Evolutionary conservation across 2,329 filamentous ascomycete genomes (phyloP), one percentile per base, ranked within the genome.

Genomic region (Fusarium pininemorale): DNA sequence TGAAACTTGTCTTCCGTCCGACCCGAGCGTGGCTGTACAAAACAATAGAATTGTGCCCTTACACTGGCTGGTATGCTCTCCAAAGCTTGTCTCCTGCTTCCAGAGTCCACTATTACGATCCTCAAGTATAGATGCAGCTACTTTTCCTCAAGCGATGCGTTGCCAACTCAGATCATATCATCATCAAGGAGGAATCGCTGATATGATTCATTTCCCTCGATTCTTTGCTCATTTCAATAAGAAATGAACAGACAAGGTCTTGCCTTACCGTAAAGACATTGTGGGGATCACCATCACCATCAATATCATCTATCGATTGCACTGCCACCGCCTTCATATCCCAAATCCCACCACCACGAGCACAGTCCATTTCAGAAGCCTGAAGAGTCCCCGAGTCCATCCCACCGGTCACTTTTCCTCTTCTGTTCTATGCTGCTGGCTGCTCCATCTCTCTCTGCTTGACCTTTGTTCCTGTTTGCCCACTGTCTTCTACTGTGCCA

Each of bases 21-120:
- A 70, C 50, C 72, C 72, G 72, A 75, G 72, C 30, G 72, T 74
- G 72, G 72, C 72, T 74, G 72, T 75, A 70, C 64, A 62, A 62
- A 64, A 56, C 56, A 69, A 74, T 61, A 37, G 58, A 69, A 62
- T 65, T 65, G 57, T 62, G 41, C 35, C 44, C 26, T 24, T 39
- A 58, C 22, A 50, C 55, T 42, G 65, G 41, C 51, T 59, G 57
- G 60, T 12, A 55, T 66, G 65, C 32, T 59, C 54, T 48, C 20
- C 39, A 57, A 69, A 47, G 50, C 56, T 57, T 57, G 26, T 59
- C 32, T 38, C 38, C 39, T 48, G 13, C 45, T 14, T 30, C 35
- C 16, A n/a, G 51, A 47, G 38, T 14, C 44, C 53, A 55, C 44
- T 63, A 51, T 55, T 35, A 58, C 51, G 39, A 56, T 57, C 6